Base-by-base conservation (phyloP, 768 basidiomycete species). In the Chalciporus pseudorubinellus region DNA sequence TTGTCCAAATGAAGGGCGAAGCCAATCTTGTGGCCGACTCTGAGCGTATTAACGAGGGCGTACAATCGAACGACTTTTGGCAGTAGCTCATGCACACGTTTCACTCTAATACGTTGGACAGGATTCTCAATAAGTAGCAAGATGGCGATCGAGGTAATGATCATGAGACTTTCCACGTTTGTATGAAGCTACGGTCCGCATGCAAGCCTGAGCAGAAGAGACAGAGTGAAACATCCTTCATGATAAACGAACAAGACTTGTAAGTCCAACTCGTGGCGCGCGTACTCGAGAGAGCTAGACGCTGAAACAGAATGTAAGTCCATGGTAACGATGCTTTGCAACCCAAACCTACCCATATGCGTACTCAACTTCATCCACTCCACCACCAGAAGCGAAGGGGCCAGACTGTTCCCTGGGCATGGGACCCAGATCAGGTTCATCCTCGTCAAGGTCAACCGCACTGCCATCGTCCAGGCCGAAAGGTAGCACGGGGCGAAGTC, bases 351-450 rank as follows among this genome's bases (percentile, higher is more conserved):
- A 85, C 88, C 89, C 89, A 59, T 90, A 91, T 51, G 85, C 89
- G 68, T 89, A 90, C 64, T 93, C 92, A 7, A 93, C 91, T 69
- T 93, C 91, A 58, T 93, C 91, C 14, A 93, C 90, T 44, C 91
- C 87, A 19, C 83, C 90, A 2, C 87, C 88, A 6, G 85, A 79
- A 19, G 83, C 81, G 65, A 92, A 92, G 10, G 89, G 85, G 19
- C 80, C 77, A 11, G 84, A 78, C 29, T 82, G 76, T 55, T 89
- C 89, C 48, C 86, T 82, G 10, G 87, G 88, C 63, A 87, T 82
- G 24, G 87, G 87, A 8, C 89, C 89, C 40, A 87, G 68, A 51
- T 87, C 88, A 3, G 77, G 70, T 45, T 84, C 86, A 16, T 87
- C 86, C n/a, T 88, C 83, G 11, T 85, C 83, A 40, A 73, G 48